These are phyloP conservation scores for Pichia sporocuriosa DNA, from an alignment of 805 yeast species.

Conservation along the genomic window DNA sequence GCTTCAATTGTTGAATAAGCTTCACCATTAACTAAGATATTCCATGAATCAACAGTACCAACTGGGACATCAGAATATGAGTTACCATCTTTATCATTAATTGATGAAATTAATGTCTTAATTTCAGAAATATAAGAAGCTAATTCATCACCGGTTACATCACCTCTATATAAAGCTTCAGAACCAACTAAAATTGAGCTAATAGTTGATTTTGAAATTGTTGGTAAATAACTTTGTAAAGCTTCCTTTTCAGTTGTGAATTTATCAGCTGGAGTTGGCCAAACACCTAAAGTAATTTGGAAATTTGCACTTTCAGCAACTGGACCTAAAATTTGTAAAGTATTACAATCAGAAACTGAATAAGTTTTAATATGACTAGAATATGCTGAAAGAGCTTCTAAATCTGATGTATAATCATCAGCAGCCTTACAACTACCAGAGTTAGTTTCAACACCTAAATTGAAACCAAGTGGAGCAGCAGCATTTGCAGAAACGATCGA, in stretches of 20 bases:
- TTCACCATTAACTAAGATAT: constrained; percentile 75
- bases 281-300: constrained; percentile 74
- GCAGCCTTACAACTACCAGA: constrained; percentile 71
- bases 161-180: constrained; percentile 90
- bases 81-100: constrained; percentile 75
- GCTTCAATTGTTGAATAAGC: constrained; percentile 66
- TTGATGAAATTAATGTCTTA: constrained; percentile 50
- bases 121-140: constrained; percentile 61
- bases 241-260: constrained; percentile 71
- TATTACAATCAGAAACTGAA: constrained; percentile 92
- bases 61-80: constrained; percentile 67
- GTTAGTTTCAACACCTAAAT: constrained; percentile 77
- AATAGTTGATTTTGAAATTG: constrained; percentile 58
- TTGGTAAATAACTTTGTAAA: constrained; percentile 63
- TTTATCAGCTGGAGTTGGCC: constrained; percentile 88
- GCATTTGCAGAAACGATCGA: constrained; percentile 18
- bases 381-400: constrained; percentile 51
- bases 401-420: constrained; percentile 62
- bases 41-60: constrained; percentile 97
- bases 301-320: constrained; percentile 77
- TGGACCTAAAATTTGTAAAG: constrained; percentile 77
- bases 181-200: constrained; percentile 86
- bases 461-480: constrained; percentile 52
- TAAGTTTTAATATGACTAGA: constrained; percentile 72
- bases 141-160: constrained; percentile 66